Conservation (phyloP, 2,329 filamentous ascomycete species). For the Curvularia lunata region DNA sequence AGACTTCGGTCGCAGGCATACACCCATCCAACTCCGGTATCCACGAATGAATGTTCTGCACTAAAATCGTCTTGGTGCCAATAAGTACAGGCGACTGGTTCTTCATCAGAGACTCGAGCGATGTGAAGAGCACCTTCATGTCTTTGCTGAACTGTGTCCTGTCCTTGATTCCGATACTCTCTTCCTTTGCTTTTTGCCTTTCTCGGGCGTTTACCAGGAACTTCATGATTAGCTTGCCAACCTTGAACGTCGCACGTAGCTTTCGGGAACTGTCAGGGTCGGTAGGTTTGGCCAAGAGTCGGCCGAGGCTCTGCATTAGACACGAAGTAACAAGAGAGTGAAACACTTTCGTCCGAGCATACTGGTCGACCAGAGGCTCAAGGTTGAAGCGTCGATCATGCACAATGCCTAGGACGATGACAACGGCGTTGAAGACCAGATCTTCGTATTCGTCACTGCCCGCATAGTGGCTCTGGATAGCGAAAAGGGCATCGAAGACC, state of each 20-base stretch:
- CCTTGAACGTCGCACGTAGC: constrained; percentile 90
- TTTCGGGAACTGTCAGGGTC: constrained; percentile 84
- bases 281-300: constrained; percentile 80
- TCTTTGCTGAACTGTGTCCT: constrained; percentile 80
- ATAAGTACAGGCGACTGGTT: constrained; percentile 84
- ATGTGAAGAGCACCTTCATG: constrained; percentile 85
- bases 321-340: constrained; percentile 92
- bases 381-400: constrained; percentile 94
- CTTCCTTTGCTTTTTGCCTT: constrained; percentile 88
- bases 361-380: constrained; percentile 87
- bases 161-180: constrained; percentile 81
- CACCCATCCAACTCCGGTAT: constrained; percentile 85
- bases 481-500: constrained; percentile 89
- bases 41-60: constrained; percentile 97
- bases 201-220: constrained; percentile 90
- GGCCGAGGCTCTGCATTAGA: constrained; percentile 82
- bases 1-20: constrained; percentile 80
- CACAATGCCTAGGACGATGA: constrained; percentile 89
- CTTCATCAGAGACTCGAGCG: constrained; percentile 86
- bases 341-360: constrained; percentile 86
- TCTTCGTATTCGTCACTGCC: constrained; percentile 93
- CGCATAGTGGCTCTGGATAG: constrained; percentile 88
- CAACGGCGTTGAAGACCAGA: constrained; percentile 85
- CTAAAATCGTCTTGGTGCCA: constrained; percentile 90
- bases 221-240: constrained; percentile 88